Conservation (phyloP, 2,329 filamentous ascomycete species). For the Diaporthe sp. region DNA sequence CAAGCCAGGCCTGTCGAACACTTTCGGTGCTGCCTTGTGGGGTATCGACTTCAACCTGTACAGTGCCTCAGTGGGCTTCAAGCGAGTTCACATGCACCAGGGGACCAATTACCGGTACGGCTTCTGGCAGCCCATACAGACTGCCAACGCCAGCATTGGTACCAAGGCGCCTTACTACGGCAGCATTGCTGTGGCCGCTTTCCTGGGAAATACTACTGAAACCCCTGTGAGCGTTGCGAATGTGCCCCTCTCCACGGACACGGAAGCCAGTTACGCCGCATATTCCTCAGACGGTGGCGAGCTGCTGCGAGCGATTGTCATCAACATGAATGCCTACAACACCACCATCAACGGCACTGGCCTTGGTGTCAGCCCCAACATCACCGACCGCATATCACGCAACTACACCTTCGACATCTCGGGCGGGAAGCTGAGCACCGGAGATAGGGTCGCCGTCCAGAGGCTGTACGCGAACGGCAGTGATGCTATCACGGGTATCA, state of each 20-base stretch:
- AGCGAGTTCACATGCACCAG: slow-evolving; percentile 74
- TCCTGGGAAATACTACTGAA: slow-evolving; percentile 60
- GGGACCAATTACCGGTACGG: slow-evolving; percentile 74
- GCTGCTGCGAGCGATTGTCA: slow-evolving; percentile 64
- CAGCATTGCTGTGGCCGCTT: slow-evolving; percentile 69
- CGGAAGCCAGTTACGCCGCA: slow-evolving; percentile 69
- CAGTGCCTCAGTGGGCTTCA: slow-evolving; percentile 68
- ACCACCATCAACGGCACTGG: slow-evolving; percentile 63
- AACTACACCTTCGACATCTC: slow-evolving; percentile 60
- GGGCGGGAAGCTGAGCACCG: slow-evolving; percentile 46
- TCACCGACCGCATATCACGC: slow-evolving; percentile 49
- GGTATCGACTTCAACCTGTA: slow-evolving; percentile 73
- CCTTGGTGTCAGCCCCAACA: slow-evolving; percentile 45
- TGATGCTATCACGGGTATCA: slow-evolving; percentile 73
- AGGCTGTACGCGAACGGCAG: slow-evolving; percentile 73
- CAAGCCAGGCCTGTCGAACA: slow-evolving; percentile 72
- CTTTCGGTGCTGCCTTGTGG: slow-evolving; percentile 77
- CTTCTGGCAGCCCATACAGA: slow-evolving; percentile 72
- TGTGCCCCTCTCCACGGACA: slow-evolving; percentile 56
- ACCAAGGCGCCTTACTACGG: slow-evolving; percentile 77
- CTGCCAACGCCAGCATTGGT: slow-evolving; percentile 62
- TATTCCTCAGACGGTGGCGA: slow-evolving; percentile 56
- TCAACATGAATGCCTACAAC: slow-evolving; percentile 74
- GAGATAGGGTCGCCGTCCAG: slow-evolving; percentile 54
- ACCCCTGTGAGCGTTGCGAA: slow-evolving; percentile 61